Conservation (phyloP, 768 basidiomycete species). For the Trametes cubensis region DNA sequence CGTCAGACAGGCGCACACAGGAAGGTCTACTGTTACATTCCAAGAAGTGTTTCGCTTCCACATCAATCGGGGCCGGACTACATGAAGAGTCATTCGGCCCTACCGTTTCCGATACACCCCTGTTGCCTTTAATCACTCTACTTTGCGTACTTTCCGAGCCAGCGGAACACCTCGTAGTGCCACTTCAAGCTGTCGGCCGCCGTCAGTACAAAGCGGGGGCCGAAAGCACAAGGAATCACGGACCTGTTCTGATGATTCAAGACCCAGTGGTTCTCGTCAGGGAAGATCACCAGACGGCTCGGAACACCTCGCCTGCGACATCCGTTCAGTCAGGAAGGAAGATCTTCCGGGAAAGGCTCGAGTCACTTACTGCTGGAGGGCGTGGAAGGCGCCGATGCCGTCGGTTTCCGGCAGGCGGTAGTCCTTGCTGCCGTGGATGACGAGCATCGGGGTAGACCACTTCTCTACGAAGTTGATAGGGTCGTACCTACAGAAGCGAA, state of each 20-base stretch:
- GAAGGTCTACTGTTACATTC: not conserved
- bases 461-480: conserved; percentile 81
- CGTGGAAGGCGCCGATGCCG: conserved; percentile 83
- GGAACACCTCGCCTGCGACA: conserved; percentile 64
- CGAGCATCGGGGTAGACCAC: conserved; percentile 84
- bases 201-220: no score
- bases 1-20: not conserved
- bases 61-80: not conserved
- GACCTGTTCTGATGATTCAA: conserved; percentile 77
- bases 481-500: conserved; percentile 54
- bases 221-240: conserved; percentile 13
- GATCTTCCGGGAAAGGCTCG: conserved; percentile 1
- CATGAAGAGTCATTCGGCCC: conserved; percentile 2
- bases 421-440: conserved; percentile 88
- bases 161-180: conserved; percentile 93
- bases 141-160: conserved; percentile 79
- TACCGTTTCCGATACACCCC: not conserved
- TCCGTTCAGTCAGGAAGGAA: not conserved
- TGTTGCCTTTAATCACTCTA: conserved; percentile 3
- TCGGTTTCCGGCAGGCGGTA: conserved; percentile 87
- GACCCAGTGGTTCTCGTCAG: conserved; percentile 94
- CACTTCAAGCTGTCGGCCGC: conserved; percentile 70
- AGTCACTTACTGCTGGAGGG: conserved; percentile 71
- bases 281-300: conserved; percentile 81
- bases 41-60: not conserved